These are phyloP conservation scores for Chaetomium sp. DNA, from an alignment of 2,329 filamentous ascomycete genomes.

Conservation along the genomic window DNA sequence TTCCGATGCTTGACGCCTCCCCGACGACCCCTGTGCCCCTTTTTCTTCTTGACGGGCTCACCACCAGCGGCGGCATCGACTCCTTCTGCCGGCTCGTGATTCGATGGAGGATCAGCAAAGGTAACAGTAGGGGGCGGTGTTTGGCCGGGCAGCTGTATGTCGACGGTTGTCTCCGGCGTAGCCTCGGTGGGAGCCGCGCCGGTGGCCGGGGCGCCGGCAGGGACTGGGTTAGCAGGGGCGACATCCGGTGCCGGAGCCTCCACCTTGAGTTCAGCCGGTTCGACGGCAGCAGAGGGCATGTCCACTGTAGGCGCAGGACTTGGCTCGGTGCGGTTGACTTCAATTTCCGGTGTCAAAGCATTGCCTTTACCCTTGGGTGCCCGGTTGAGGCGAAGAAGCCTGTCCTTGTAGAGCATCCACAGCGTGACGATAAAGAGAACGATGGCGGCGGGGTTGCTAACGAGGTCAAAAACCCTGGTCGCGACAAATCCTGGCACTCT, in stretches of 20 bases:
- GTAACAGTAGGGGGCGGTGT: constrained; percentile 23
- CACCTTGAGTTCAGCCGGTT: neutral
- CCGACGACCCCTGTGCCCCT: constrained; percentile 69
- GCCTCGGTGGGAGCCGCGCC: constrained; percentile 1
- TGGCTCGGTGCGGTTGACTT: constrained; percentile 22
- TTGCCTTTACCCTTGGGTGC: constrained; percentile 30
- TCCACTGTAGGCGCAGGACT: neutral
- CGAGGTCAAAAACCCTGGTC: constrained; percentile 55
- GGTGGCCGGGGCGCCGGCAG: neutral
- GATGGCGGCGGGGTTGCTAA: constrained; percentile 58
- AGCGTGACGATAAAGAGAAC: constrained; percentile 49
- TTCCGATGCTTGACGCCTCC: constrained; percentile 71
- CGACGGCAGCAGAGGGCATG: neutral
- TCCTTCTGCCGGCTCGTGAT: constrained; percentile 33
- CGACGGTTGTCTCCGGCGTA: neutral
- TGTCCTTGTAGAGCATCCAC: constrained; percentile 50
- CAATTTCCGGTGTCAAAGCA: constrained; percentile 13
- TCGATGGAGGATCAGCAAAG: constrained; percentile 29
- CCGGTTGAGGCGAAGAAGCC: constrained; percentile 45
- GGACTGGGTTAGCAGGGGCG: neutral
- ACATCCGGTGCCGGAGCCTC: neutral
- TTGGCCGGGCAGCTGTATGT: neutral
- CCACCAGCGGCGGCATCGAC: constrained; percentile 38
- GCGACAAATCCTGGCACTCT: constrained; percentile 53
- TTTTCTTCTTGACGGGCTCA: constrained; percentile 64